Evolutionary conservation across 2,329 filamentous ascomycete genomes (phyloP), one percentile per base, ranked within the genome.

Genomic region (Leptodontidium sp.): DNA sequence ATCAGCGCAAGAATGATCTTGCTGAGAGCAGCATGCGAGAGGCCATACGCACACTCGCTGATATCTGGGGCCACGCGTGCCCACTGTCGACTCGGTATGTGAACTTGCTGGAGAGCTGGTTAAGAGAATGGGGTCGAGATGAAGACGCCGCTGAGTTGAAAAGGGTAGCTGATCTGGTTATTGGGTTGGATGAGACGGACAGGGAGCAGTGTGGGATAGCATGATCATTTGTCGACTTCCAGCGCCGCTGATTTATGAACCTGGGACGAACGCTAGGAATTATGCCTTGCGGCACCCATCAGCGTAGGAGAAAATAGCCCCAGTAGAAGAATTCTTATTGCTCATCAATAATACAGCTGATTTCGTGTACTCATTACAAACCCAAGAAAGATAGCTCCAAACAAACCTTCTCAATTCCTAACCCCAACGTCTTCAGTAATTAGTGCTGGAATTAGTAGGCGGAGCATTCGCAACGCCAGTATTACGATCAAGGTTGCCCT

Each of bases 391-490:
- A 24, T 2, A 21, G 24, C n/a, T 50, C 47, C 47, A 12, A 21
- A 21, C n/a, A 50, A 24, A 50, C 1, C 17, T 50, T 24, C n/a
- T n/a, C 3, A 26, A 50, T 26, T 3, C 8, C n/a, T 4, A 2
- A 50, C 21, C 21, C 21, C 21, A 21, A 21, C 21, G 21, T 5
- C n/a, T 7, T 24, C 17, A 59, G 14, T 59, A 59, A 11, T 59
- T 59, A 8, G 38, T 59, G 38, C 57, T 26, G 15, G 38, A 29
- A 15, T 45, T 59, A 12, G 32, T 17, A 59, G 9, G 9, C 11
- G n/a, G 57, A 21, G 64, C 40, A 63, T 70, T 72, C 21, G 53
- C 68, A 61, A 68, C 67, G 8, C 70, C 68, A 5, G 64, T 70
- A 67, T 68, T 66, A 26, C 61, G 61, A 35, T 57, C 63, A n/a